These are phyloP conservation scores for Pseudonitzschia multiseries DNA, from an alignment of 108 stramenopile species.

Conservation along the genomic window DNA sequence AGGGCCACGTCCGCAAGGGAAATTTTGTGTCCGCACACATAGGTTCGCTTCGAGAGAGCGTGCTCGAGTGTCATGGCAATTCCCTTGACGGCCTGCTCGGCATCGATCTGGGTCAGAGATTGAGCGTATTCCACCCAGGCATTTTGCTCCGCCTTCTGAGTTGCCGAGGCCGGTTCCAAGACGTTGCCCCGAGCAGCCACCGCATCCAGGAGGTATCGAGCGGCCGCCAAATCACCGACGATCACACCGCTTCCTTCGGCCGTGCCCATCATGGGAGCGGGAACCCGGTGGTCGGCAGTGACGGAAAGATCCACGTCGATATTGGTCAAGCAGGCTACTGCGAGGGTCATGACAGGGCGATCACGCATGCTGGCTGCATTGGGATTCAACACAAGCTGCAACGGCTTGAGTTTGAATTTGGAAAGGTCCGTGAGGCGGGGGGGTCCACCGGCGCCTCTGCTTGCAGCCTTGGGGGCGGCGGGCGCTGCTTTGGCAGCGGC, in stretches of 20 bases:
- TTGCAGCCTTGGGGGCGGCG: slow-evolving; percentile 16
- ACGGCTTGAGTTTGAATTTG: slow-evolving; percentile 41
- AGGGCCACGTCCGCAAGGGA: slow-evolving; percentile 92
- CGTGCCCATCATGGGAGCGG: slow-evolving; percentile 50
- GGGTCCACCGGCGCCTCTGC: background rate
- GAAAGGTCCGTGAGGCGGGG: background rate
- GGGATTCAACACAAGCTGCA: slow-evolving; percentile 78
- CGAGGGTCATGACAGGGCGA: slow-evolving; percentile 75
- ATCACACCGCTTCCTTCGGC: slow-evolving; percentile 39
- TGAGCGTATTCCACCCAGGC: slow-evolving; percentile 92
- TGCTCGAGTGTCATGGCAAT: slow-evolving; percentile 72
- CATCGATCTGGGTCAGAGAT: slow-evolving; percentile 53
- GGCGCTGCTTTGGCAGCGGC: slow-evolving; percentile 12
- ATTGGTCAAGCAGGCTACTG: slow-evolving; percentile 68
- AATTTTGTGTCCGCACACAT: slow-evolving; percentile 62
- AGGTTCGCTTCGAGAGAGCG: slow-evolving; percentile 57
- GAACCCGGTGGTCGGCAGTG: slow-evolving; percentile 62
- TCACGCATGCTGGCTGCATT: slow-evolving; percentile 56
- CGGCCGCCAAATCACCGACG: slow-evolving; percentile 78
- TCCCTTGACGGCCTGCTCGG: slow-evolving; percentile 51
- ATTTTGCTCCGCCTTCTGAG: slow-evolving; percentile 59
- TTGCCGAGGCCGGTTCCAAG: slow-evolving; percentile 7
- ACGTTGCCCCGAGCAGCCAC: slow-evolving; percentile 17
- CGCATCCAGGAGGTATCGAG: slow-evolving; percentile 52
- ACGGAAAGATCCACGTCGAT: slow-evolving; percentile 60